Evolutionary conservation across 1,284 basidiomycete species (phyloP).

Genomic region (Pholiota adiposa): DNA sequence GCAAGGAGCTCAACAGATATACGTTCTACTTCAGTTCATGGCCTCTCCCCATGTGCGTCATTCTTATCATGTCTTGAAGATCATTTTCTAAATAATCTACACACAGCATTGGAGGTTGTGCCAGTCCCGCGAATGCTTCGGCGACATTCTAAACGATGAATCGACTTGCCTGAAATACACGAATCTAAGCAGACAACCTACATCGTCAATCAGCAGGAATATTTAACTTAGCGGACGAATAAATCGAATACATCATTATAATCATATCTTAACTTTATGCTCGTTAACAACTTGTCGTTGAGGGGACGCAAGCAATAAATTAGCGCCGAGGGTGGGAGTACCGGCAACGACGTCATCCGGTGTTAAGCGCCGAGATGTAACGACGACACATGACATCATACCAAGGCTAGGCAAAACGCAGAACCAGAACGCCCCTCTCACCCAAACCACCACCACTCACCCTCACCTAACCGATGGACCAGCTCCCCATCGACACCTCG

Average conservation of each 20-base stretch:
- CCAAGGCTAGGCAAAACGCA: background rate
- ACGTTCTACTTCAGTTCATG: slow-evolving; percentile 78
- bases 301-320: too few species aligned
- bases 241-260: too few species aligned
- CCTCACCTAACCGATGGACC: slow-evolving; percentile 38
- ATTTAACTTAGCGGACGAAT: too few species aligned
- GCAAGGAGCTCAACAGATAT: slow-evolving; percentile 60
- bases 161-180: too few species aligned
- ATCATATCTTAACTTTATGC: too few species aligned
- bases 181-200: too few species aligned
- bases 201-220: too few species aligned
- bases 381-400: background rate
- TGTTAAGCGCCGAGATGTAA: background rate
- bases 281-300: too few species aligned
- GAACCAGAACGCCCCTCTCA: too few species aligned
- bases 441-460: background rate
- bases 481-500: slow-evolving; percentile 52
- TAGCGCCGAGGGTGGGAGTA: too few species aligned
- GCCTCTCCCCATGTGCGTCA: slow-evolving; percentile 68
- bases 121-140: slow-evolving; percentile 66
- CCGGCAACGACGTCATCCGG: background rate
- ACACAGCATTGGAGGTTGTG: slow-evolving; percentile 62
- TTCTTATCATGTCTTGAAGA: background rate
- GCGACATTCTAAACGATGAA: background rate
- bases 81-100: background rate